phyloP scores from a whole-genome alignment of 2,329 filamentous ascomycete genomes.

The Rhinocladiella similis region DNA sequence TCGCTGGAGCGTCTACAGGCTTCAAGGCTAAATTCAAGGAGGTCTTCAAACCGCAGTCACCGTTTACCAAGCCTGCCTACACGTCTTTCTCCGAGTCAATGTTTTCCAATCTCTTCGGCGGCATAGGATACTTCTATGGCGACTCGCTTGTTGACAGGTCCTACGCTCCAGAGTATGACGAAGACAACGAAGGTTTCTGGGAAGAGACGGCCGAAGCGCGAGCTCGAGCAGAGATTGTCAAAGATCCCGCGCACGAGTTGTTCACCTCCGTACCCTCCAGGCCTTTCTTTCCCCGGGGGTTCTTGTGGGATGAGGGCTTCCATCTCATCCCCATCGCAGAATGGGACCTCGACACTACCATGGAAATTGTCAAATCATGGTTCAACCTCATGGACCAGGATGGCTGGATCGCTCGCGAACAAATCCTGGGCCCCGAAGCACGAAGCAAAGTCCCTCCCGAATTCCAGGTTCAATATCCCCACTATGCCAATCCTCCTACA shows the following conservation, averaged over 20 bases:
- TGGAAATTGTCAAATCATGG: conserved; percentile 92
- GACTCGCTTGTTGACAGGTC: conserved; percentile 86
- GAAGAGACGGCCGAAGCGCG: conserved; percentile 82
- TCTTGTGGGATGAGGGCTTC: conserved; percentile 98
- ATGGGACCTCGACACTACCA: conserved; percentile 86
- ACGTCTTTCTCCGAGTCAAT: conserved; percentile 80
- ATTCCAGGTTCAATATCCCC: conserved; percentile 93
- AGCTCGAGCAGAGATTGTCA: conserved; percentile 63
- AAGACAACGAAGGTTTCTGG: conserved; percentile 95
- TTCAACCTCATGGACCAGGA: conserved; percentile 94
- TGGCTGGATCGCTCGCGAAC: conserved; percentile 95
- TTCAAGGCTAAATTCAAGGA: conserved; percentile 76
- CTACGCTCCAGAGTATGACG: conserved; percentile 88
- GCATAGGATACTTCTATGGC: conserved; percentile 93
- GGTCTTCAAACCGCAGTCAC: conserved; percentile 70
- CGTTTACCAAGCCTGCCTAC: conserved; percentile 74
- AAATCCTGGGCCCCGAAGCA: conserved; percentile 88
- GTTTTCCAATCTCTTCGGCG: conserved; percentile 91
- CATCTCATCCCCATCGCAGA: conserved; percentile 88
- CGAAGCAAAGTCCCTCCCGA: conserved; percentile 90
- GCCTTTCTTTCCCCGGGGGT: conserved; percentile 94
- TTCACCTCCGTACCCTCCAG: conserved; percentile 90
- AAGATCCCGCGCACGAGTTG: conserved; percentile 82
- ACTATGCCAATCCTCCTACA: conserved; percentile 96
- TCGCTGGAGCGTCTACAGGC: conserved; percentile 63